Evolutionary conservation across 805 yeast species (phyloP).

Genomic region (Saccharomycopsis fermentans): DNA sequence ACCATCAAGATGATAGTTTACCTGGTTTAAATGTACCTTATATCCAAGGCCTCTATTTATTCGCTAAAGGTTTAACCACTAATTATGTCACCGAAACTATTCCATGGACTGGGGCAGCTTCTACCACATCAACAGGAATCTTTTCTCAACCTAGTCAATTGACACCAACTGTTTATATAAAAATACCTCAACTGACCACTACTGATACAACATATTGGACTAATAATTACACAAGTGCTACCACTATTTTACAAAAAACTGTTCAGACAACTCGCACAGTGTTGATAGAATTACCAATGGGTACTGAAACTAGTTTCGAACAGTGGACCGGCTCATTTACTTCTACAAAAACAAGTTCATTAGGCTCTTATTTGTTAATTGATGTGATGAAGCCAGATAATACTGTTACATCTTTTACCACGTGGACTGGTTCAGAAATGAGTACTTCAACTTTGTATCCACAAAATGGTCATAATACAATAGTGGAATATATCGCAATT

Average conservation of each 20-base stretch:
- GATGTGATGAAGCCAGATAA: background rate
- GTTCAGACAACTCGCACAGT: background rate
- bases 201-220: constrained; percentile 3
- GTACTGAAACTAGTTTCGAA: constrained; percentile 1
- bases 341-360: constrained; percentile 4
- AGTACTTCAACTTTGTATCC: constrained; percentile 1
- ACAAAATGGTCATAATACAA: background rate
- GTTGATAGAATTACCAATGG: constrained; percentile 3
- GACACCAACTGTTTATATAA: background rate
- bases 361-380: background rate
- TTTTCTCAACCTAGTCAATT: background rate
- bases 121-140: background rate
- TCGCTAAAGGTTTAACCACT: constrained; percentile 3
- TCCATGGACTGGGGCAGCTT: background rate
- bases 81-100: background rate
- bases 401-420: background rate
- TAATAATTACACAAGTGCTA: background rate
- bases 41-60: constrained; percentile 2
- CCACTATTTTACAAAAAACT: background rate
- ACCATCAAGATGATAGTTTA: background rate
- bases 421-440: background rate
- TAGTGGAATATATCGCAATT: background rate
- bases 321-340: constrained; percentile 8
- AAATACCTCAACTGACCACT: background rate
- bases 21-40: constrained; percentile 1